Base-by-base conservation (phyloP, 305 asterid genomes). In the Rubia tinctorum region DNA sequence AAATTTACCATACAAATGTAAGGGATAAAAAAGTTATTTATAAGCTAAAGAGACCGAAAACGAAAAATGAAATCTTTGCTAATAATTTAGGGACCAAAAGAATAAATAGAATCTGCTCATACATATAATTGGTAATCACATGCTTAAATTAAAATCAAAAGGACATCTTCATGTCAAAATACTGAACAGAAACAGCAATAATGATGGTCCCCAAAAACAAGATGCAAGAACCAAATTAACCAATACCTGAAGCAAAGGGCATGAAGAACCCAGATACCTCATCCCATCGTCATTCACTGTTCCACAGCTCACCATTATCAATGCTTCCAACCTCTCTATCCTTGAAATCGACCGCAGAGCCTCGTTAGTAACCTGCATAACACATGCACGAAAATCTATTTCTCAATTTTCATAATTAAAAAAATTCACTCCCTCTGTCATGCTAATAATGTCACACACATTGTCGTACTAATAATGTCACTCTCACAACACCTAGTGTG, bases 171-270 rank as follows among this genome's bases (percentile, higher is more conserved):
- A 55, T 11, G 20, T 45, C 9, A 18, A 27, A 37, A n/a, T 3
- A 23, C 8, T 20, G 14, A 39, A 18, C 5, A 64, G n/a, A 72
- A 13, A 72, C n/a, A 22, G 22, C 30, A 12, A 58, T 17, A 20
- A 30, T 58, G 23, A 20, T 13, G 0, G 23, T 58, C 34, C 25
- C 23, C 17, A 11, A 56, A n/a, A n/a, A 34, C n/a, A 39, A 7
- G 9, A 27, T 25, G 6, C n/a, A n/a, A 34, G 72, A 51, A 9
- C 40, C 71, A n/a, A n/a, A n/a, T n/a, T n/a, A n/a, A n/a, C n/a
- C n/a, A n/a, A 51, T 42, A 90, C 96, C 94, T 87, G 85, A 76
- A 90, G 91, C 15, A 79, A 86, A 80, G 90, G 84, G 81, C 92
- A 90, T 49, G 91, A 90, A 34, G 81, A 74, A 71, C 87, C 90